phyloP scores from a whole-genome alignment of 371 early-diverging fungal species.

The Mortierella sp. region DNA sequence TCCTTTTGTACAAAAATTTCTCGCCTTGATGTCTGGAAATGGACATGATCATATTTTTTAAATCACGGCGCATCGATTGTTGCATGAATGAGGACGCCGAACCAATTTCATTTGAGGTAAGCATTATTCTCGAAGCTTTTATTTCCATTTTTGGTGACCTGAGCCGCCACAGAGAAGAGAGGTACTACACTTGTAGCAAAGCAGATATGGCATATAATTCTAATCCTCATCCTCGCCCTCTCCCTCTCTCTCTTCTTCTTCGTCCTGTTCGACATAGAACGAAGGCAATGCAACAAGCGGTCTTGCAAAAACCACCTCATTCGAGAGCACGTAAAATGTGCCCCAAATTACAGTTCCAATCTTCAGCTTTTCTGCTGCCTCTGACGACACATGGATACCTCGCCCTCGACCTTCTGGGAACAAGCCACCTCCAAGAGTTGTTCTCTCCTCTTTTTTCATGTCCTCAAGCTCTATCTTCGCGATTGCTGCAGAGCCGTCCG shows the following conservation, averaged over 20 bases:
- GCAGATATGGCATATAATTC: not conserved
- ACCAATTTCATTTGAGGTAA: no score
- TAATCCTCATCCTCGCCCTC: no score
- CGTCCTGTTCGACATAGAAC: conserved; percentile 27
- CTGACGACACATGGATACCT: conserved; percentile 8
- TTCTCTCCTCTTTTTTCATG: not conserved
- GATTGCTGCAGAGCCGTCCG: not conserved
- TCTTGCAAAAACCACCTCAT: conserved; percentile 24
- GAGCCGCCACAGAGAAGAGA: no score
- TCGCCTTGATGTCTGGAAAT: no score
- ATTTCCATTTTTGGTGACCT: no score
- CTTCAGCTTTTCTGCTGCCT: conserved; percentile 10
- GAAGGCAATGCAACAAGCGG: conserved; percentile 29
- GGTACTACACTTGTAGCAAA: no score
- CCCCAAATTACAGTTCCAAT: conserved; percentile 27
- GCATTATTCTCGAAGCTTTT: no score
- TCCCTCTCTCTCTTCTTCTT: conserved; percentile 1
- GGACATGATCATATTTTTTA: no score
- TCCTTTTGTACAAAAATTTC: no score
- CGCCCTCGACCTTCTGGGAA: not conserved
- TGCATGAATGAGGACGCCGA: no score
- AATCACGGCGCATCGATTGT: no score
- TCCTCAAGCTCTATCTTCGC: not conserved
- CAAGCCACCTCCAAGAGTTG: not conserved
- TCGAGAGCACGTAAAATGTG: conserved; percentile 32